A percentile compares a stretch with the other conserved stretches of the same genome.
Evolutionary conservation across 345 rosid genomes (phyloP).

Genomic region (Chamaenerion angustifolium): DNA sequence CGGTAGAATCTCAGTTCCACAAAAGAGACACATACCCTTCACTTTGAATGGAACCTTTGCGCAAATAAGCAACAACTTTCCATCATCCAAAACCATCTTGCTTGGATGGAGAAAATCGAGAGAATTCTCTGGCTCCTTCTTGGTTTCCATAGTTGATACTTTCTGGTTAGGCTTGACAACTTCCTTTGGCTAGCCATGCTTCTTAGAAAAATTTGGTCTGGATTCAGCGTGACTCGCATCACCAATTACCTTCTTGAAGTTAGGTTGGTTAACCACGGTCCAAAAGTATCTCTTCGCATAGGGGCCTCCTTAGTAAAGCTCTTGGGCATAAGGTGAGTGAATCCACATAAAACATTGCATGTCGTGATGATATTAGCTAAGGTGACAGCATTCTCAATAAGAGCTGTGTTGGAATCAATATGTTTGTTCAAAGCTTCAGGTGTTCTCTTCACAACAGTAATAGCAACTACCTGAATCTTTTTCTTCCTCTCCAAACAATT

Average conservation of each 20-base stretch:
- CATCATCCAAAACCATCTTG: conserved; percentile 86
- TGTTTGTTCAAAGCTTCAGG: conserved; percentile 59
- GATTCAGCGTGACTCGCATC: conserved; percentile 74
- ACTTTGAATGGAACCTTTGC: too few species aligned
- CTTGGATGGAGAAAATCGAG: conserved; percentile 89
- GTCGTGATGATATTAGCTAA: conserved; percentile 71
- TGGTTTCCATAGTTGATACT: conserved; percentile 27
- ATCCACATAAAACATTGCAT: conserved; percentile 61
- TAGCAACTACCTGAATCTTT: conserved; percentile 78
- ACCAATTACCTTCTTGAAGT: conserved; percentile 66
- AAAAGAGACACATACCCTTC: too few species aligned
- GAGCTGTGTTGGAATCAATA: conserved; percentile 63
- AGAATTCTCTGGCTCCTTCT: conserved; percentile 78
- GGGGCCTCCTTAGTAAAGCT: conserved; percentile 79
- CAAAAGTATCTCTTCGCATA: conserved; percentile 92
- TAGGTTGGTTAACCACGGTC: conserved; percentile 91
- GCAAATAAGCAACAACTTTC: conserved; percentile 84
- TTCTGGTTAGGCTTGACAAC: conserved; percentile 46
- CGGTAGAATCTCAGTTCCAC: conserved; percentile 71
- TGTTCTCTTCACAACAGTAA: conserved; percentile 65
- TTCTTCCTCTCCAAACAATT: too few species aligned
- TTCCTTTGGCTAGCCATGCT: too few species aligned
- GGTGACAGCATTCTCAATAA: conserved; percentile 81
- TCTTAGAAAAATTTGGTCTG: conserved; percentile 32
- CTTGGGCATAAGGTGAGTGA: conserved; percentile 43